A percentile compares a stretch with the other conserved stretches of the same genome.
Conservation (phyloP, 2,329 filamentous ascomycete genomes). For the Botrytis fragariae region DNA sequence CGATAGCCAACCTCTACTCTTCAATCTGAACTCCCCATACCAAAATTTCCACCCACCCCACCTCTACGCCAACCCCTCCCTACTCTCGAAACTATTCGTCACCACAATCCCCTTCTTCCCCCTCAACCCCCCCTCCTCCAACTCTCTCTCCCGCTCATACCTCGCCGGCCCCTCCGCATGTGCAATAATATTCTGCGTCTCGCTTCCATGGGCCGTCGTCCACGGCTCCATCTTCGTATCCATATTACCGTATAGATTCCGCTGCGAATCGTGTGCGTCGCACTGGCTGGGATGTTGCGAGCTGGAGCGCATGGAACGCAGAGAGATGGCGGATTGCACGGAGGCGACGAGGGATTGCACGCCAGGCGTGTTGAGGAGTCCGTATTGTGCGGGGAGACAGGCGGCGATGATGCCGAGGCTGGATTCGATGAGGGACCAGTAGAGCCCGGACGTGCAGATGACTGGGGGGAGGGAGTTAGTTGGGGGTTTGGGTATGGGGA, state of each 20-base stretch:
- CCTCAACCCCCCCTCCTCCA: neutral
- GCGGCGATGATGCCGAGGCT: constrained; percentile 16
- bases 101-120: constrained; percentile 1
- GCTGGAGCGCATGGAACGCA: neutral
- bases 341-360: constrained; percentile 11
- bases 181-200: constrained; percentile 4
- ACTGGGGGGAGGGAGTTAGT: neutral
- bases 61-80: neutral
- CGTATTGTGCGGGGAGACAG: constrained; percentile 17
- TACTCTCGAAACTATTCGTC: constrained; percentile 16
- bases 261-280: neutral
- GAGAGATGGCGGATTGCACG: constrained; percentile 1
- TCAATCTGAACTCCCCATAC: neutral
- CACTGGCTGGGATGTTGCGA: neutral
- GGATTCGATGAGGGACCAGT: constrained; percentile 17
- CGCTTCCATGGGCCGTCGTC: neutral
- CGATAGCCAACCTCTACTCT: neutral
- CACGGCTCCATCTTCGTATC: neutral
- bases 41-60: neutral
- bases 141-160: neutral
- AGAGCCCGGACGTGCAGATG: constrained; percentile 11
- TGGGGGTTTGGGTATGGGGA: neutral
- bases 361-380: neutral
- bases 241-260: neutral
- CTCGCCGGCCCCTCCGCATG: constrained; percentile 8